Base-by-base conservation (phyloP, 495 filamentous ascomycete genomes). In the Xylaria longipes region DNA sequence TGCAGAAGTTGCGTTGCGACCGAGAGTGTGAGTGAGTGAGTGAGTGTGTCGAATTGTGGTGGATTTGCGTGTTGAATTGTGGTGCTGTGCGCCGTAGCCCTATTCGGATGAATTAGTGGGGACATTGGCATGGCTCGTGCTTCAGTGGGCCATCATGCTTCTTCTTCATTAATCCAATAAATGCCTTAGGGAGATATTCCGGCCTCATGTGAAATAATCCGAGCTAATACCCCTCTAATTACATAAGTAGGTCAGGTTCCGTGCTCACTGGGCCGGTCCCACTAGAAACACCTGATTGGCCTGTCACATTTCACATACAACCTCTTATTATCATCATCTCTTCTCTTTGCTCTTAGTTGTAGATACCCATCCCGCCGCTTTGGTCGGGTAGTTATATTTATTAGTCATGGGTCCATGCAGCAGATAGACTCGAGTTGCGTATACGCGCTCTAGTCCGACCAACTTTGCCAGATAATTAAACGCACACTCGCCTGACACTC, bases 61-160 rank as follows among this genome's bases (percentile, higher is more conserved):
- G 52, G 52, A 56, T 50, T 54, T 52, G 39, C 64, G 48, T 35
- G 25, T 69, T 46, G 46, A 67, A 54, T 69, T 58, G 66, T 60
- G 66, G 57, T 70, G 68, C 46, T 70, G 68, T 70, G 68, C 68
- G 68, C 45, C 57, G 68, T 70, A 70, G 45, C 68, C 68, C 68
- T 70, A 60, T 50, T 63, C 57, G 39, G 68, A 58, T 63, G 37
- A 70, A 45, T 41, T 8, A 31, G 68, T 62, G 45, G 68, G 33
- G 29, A 20, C 15, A 14, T 1, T 11, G 27, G 29, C 46, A 6
- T 45, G 65, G 46, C n/a, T 17, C 43, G 31, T 37, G 43, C 45
- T 61, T 27, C 17, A 46, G 37, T 6, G 48, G 17, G 25, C 9
- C 9, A 20, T 8, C 3, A 50, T 5, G 9, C 17, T n/a, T 1